Evolutionary conservation across 2,329 filamentous ascomycete species (phyloP).

Genomic region (Rhynchosporium graminicola): DNA sequence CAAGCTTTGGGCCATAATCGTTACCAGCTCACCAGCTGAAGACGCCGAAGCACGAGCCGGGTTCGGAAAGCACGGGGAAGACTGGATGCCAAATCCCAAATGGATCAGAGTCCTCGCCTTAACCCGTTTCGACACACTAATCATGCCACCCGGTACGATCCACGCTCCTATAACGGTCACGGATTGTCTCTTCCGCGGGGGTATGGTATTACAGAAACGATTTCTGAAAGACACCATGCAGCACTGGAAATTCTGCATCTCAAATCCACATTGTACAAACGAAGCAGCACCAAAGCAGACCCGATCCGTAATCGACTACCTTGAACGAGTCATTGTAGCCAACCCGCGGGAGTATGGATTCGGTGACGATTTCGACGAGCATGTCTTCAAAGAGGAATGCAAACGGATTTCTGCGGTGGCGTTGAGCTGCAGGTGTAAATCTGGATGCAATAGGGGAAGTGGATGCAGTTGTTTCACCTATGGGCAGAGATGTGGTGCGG

Average conservation of each 20-base stretch:
- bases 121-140: constrained; percentile 20
- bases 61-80: constrained; percentile 19
- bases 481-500: constrained; percentile 21
- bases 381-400: constrained; percentile 21
- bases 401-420: constrained; percentile 16
- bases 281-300: constrained; percentile 22
- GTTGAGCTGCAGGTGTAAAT: constrained; percentile 20
- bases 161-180: constrained; percentile 25
- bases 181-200: constrained; percentile 26
- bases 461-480: constrained; percentile 20
- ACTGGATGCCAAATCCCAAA: constrained; percentile 17
- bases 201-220: constrained; percentile 25
- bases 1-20: constrained; percentile 24
- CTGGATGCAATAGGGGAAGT: constrained; percentile 16
- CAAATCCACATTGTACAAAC: constrained; percentile 22
- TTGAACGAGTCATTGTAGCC: constrained; percentile 10
- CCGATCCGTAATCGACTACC: constrained; percentile 20
- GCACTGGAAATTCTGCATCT: constrained; percentile 20
- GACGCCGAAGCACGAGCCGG: constrained; percentile 15
- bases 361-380: neutral
- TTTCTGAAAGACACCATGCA: constrained; percentile 17
- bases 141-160: constrained; percentile 26
- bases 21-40: constrained; percentile 15
- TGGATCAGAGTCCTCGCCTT: constrained; percentile 21
- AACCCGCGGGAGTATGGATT: constrained; percentile 20